These are phyloP conservation scores for Mucor indicus DNA, from an alignment of 371 early-diverging fungal genomes.

Conservation along the genomic window DNA sequence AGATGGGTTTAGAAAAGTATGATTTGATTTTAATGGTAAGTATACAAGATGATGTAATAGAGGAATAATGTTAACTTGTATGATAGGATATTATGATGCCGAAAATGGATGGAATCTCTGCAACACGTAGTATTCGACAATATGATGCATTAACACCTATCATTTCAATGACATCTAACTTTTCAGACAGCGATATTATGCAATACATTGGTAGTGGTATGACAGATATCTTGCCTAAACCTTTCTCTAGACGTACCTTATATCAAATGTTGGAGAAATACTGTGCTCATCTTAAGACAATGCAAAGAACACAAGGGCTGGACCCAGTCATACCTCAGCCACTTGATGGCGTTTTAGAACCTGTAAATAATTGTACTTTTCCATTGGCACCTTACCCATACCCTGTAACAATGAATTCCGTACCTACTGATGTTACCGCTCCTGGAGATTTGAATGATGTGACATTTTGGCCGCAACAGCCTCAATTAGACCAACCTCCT, in stretches of 20 bases:
- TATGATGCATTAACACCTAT: constrained; percentile 73
- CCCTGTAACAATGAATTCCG: constrained; percentile 31
- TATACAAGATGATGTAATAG: not conserved
- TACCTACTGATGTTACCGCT: constrained; percentile 12
- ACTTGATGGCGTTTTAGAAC: not conserved
- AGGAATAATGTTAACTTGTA: not conserved
- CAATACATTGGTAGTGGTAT: constrained; percentile 76
- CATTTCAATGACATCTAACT: constrained; percentile 79
- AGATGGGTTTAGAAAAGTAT: constrained; percentile 62
- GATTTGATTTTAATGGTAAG: constrained; percentile 79
- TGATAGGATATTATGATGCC: constrained; percentile 77
- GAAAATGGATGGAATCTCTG: constrained; percentile 71
- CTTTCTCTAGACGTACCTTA: constrained; percentile 60
- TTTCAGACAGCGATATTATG: constrained; percentile 63
- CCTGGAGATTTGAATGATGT: constrained; percentile 6
- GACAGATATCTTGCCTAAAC: constrained; percentile 81
- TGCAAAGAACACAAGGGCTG: constrained; percentile 13
- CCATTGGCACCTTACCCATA: constrained; percentile 31
- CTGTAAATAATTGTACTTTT: constrained; percentile 4
- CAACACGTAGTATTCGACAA: constrained; percentile 72
- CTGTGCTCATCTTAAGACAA: constrained; percentile 53
- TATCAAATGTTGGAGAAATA: constrained; percentile 61
- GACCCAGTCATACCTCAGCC: constrained; percentile 1
- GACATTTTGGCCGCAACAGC: constrained; percentile 32
- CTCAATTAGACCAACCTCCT: constrained; percentile 23